A percentile compares a stretch with the other conserved stretches of the same genome.
Evolutionary conservation across 306 rosid species (phyloP).

Genomic region (Inga laurina): DNA sequence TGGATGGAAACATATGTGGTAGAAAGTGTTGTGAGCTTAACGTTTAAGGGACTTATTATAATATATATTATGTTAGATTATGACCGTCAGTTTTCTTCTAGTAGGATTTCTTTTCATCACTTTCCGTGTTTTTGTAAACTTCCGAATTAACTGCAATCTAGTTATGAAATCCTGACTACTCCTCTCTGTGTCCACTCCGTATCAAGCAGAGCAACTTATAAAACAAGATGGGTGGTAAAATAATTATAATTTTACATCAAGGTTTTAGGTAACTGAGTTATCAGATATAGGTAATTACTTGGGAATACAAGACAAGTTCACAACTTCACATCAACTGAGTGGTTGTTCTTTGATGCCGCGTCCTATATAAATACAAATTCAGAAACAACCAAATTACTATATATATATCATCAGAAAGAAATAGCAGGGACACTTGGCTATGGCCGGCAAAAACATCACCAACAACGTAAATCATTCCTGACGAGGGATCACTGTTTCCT

Average conservation of each 20-base stretch:
- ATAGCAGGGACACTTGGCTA: neutral
- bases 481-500: neutral
- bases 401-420: neutral
- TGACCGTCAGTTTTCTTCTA: slow-evolving; percentile 39
- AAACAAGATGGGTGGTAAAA: neutral
- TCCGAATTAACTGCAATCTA: slow-evolving; percentile 29
- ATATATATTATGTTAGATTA: slow-evolving; percentile 40
- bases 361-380: neutral
- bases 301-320: neutral
- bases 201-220: neutral
- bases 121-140: slow-evolving; percentile 47
- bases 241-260: slow-evolving; percentile 3
- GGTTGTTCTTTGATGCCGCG: neutral
- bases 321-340: neutral
- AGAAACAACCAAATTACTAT: neutral
- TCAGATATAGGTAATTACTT: slow-evolving; percentile 18
- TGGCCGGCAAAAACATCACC: neutral
- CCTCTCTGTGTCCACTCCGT: neutral
- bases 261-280: neutral
- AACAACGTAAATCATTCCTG: neutral
- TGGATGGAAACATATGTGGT: slow-evolving; percentile 30
- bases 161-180: slow-evolving; percentile 33
- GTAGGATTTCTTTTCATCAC: slow-evolving; percentile 15
- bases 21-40: slow-evolving; percentile 20
- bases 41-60: slow-evolving; percentile 27